Conservation (phyloP, 805 yeast species). For the Torulaspora delbrueckii region DNA sequence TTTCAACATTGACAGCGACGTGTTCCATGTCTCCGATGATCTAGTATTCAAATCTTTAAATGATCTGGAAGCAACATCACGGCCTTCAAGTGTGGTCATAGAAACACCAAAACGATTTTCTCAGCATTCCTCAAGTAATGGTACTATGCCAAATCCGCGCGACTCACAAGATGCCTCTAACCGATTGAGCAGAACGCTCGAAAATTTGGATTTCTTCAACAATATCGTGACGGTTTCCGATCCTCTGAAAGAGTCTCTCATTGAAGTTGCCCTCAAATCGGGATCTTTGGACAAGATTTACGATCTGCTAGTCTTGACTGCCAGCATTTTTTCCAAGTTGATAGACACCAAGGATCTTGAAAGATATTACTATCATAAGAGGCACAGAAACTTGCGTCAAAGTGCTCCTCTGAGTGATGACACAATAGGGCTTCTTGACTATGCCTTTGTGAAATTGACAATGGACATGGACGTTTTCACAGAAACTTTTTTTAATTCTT, state of each 20-base stretch:
- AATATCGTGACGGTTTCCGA: constrained; percentile 32
- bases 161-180: constrained; percentile 25
- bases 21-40: constrained; percentile 51
- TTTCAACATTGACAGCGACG: constrained; percentile 54
- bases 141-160: constrained; percentile 7
- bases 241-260: constrained; percentile 34
- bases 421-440: constrained; percentile 34
- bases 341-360: constrained; percentile 44
- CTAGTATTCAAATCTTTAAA: constrained; percentile 55
- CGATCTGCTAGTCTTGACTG: constrained; percentile 73
- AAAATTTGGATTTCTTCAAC: constrained; percentile 32
- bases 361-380: constrained; percentile 35
- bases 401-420: constrained; percentile 2
- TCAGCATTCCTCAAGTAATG: constrained; percentile 30
- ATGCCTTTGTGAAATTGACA: constrained; percentile 42
- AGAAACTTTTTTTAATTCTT: constrained; percentile 64
- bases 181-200: constrained; percentile 26
- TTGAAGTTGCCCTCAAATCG: constrained; percentile 53
- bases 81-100: constrained; percentile 45
- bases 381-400: constrained; percentile 9
- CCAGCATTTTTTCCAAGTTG: constrained; percentile 48
- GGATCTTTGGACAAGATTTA: constrained; percentile 72
- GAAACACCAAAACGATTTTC: constrained; percentile 45
- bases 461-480: constrained; percentile 65
- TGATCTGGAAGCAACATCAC: constrained; percentile 33